These are phyloP conservation scores for Blastomyces gilchristii DNA, from an alignment of 2,329 filamentous ascomycete species.

Conservation along the genomic window DNA sequence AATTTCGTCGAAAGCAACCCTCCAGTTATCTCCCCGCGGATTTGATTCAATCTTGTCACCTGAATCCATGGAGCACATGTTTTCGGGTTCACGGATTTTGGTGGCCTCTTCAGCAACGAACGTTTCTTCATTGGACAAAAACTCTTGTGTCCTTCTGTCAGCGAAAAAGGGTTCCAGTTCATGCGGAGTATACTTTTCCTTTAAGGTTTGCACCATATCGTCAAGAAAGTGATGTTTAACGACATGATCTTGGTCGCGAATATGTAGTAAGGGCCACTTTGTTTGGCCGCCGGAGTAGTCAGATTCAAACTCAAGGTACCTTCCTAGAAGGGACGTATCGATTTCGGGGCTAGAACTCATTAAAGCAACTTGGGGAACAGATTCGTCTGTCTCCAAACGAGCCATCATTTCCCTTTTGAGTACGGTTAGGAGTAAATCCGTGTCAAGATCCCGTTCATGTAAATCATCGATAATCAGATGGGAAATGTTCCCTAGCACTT, in stretches of 20 bases:
- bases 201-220: not conserved
- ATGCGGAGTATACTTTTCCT: not conserved
- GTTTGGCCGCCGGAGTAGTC: not conserved
- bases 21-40: not conserved
- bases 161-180: not conserved
- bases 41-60: constrained; percentile 15
- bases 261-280: not conserved
- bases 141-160: not conserved
- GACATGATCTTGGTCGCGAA: not conserved
- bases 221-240: not conserved
- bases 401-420: constrained; percentile 35
- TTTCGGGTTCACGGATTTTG: not conserved
- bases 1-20: constrained; percentile 27
- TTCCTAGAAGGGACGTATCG: constrained; percentile 36
- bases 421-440: constrained; percentile 39
- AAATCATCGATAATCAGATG: constrained; percentile 46
- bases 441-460: constrained; percentile 38
- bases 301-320: constrained; percentile 31
- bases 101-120: not conserved
- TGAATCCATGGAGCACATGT: constrained; percentile 14
- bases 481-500: constrained; percentile 33
- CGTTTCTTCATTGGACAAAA: no score
- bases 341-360: constrained; percentile 40
- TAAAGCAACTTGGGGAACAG: constrained; percentile 37
- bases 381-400: constrained; percentile 24